Base-by-base conservation (phyloP, 306 rosid genomes). In the Cyamopsis tetragonoloba region DNA sequence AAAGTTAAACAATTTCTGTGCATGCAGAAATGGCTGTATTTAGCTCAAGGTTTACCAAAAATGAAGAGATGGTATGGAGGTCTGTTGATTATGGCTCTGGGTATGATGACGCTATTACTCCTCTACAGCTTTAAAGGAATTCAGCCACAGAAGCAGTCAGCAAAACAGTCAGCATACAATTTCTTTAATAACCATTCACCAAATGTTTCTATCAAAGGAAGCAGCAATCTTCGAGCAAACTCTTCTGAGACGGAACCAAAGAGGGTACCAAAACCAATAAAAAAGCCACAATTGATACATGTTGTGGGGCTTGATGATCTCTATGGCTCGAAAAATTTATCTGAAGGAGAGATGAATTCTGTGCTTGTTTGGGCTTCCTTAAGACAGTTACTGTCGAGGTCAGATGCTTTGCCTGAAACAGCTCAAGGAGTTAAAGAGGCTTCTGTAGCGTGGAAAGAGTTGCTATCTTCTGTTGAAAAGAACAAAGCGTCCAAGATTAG, bases 61-160 rank as follows among this genome's bases (percentile, higher is more conserved):
- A 89, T 92, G 98, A 92, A 86, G 85, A 92, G 80, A 75, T 89
- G 95, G 95, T 89, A 81, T 53, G 96, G 95, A 43, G 98, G 96
- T 15, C 7, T 85, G 69, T 75, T 89, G 78, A 84, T 89, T 60
- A 18, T 84, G 62, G 89, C 84, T 71, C 76, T 92, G 57, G 85
- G 82, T 18, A 37, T 74, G 71, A 76, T 81, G 71, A 76, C 80
- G 77, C 56, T 89, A 78, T 38, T 82, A 76, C 61, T 87, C 62
- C 72, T 89, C 37, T 87, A 89, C 81, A 76, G 79, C 76, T 66
- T 86, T 31, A 66, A 68, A 19, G 84, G 83, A 64, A 47, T 74
- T 51, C 80, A 84, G 76, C 85, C 89, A 0, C 82, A 72, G 56
- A 82, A 82, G 80, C 88, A 79, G 18, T 73, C 87, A 0, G 42